A percentile compares a stretch with the other conserved stretches of the same genome.
Conservation (phyloP, 495 filamentous ascomycete species). For the Bacidia gigantensis region DNA sequence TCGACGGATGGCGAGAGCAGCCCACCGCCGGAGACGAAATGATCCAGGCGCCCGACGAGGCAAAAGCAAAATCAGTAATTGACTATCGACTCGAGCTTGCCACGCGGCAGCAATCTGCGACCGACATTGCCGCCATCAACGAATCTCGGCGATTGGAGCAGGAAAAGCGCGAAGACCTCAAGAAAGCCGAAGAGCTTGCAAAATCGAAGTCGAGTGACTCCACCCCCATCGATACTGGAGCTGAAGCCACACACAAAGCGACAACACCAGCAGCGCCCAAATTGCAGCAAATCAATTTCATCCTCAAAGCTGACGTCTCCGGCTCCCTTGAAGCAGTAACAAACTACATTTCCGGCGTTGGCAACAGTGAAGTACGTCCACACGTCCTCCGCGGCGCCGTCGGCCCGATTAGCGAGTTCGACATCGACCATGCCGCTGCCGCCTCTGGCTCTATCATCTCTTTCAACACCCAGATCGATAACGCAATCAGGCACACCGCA, state of each 20-base stretch:
- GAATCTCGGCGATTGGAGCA: conserved; percentile 47
- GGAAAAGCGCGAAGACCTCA: conserved; percentile 44
- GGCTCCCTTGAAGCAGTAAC: conserved; percentile 86
- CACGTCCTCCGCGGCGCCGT: conserved; percentile 64
- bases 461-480: conserved; percentile 69
- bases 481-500: conserved; percentile 54
- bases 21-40: conserved; percentile 82
- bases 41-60: conserved; percentile 66
- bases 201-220: neutral
- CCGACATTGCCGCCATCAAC: conserved; percentile 68
- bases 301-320: conserved; percentile 84
- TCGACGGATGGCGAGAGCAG: conserved; percentile 88
- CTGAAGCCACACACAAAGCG: conserved; percentile 9
- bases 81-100: conserved; percentile 53
- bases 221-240: neutral
- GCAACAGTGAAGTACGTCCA: conserved; percentile 68
- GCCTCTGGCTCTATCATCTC: conserved; percentile 61
- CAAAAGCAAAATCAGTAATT: conserved; percentile 66
- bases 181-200: conserved; percentile 24
- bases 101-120: conserved; percentile 44
- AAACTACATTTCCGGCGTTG: conserved; percentile 56
- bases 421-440: conserved; percentile 71
- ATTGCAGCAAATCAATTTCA: conserved; percentile 57
- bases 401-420: conserved; percentile 69
- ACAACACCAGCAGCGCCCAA: conserved; percentile 11